phyloP scores from a whole-genome alignment of 139 green algal species.

The Chlamydomonas sp. region DNA sequence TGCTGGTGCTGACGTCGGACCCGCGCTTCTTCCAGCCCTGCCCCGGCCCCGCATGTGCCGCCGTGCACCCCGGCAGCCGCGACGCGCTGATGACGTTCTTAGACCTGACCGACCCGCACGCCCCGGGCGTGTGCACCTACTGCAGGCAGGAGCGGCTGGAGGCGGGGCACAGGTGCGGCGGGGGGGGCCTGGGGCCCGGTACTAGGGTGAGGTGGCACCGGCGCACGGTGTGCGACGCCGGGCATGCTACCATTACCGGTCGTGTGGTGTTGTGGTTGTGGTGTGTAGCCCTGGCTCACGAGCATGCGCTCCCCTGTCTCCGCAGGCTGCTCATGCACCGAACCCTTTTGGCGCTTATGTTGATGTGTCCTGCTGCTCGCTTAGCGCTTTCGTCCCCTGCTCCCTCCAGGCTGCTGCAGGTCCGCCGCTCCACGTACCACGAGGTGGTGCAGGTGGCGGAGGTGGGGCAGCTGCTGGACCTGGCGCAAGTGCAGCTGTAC shows the following conservation, averaged over 20 bases:
- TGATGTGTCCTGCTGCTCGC: background rate
- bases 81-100: slow-evolving; percentile 27
- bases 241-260: too few relatives aligned
- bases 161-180: slow-evolving; percentile 18
- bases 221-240: too few relatives aligned
- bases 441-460: slow-evolving; percentile 85
- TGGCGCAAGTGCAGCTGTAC: slow-evolving; percentile 81
- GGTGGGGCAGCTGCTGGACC: slow-evolving; percentile 64
- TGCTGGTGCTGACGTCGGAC: slow-evolving; percentile 28
- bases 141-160: slow-evolving; percentile 3
- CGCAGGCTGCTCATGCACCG: too few relatives aligned
- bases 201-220: background rate
- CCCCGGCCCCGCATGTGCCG: slow-evolving; percentile 7
- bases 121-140: slow-evolving; percentile 25
- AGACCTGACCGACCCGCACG: slow-evolving; percentile 28
- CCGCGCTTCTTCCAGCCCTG: slow-evolving; percentile 34
- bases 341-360: background rate
- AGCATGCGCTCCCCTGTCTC: too few relatives aligned
- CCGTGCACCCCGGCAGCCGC: slow-evolving; percentile 18
- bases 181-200: background rate
- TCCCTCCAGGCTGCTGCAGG: slow-evolving; percentile 48
- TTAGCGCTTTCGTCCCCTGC: background rate
- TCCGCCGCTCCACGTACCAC: slow-evolving; percentile 83
- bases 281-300: too few relatives aligned
- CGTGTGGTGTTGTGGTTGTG: too few relatives aligned